Evolutionary conservation across 1,139 yeast genomes (phyloP).

Genomic region (Yamadazyma siamensis): DNA sequence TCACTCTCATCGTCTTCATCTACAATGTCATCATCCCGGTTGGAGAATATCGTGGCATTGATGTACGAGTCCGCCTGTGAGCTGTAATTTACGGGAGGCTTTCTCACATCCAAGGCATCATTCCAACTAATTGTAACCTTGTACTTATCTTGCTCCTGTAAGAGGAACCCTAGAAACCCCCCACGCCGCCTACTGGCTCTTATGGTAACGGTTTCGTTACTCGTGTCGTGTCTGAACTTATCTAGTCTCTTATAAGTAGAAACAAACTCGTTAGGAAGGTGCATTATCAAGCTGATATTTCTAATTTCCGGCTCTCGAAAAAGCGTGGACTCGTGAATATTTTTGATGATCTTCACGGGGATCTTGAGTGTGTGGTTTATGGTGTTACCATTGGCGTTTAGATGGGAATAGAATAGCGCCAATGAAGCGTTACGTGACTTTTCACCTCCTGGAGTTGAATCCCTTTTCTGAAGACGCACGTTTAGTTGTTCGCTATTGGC

Average conservation of each 20-base stretch:
- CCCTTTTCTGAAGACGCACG: conserved; percentile 50
- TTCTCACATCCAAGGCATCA: conserved; percentile 36
- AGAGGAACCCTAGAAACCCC: conserved; percentile 44
- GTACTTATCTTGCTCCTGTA: conserved; percentile 53
- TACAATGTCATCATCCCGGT: conserved; percentile 8
- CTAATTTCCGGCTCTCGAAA: conserved; percentile 48
- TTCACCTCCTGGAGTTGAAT: conserved; percentile 23
- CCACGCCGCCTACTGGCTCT: conserved; percentile 32
- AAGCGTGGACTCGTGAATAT: conserved; percentile 38
- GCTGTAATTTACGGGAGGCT: conserved; percentile 16
- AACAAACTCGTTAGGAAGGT: conserved; percentile 45
- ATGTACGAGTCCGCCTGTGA: conserved; percentile 2
- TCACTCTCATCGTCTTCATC: conserved; percentile 21
- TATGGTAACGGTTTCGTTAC: conserved; percentile 31
- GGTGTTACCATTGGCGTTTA: conserved; percentile 26
- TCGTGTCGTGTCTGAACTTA: conserved; percentile 43
- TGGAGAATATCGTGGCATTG: conserved; percentile 4
- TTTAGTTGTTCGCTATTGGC: conserved; percentile 50
- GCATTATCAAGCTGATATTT: conserved; percentile 47
- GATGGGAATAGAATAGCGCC: conserved; percentile 47
- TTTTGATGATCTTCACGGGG: conserved; percentile 52
- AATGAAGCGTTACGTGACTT: conserved; percentile 47
- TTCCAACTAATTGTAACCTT: conserved; percentile 60
- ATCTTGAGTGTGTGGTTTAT: conserved; percentile 59
- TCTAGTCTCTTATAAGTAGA: conserved; percentile 53